These are phyloP conservation scores for Globisporangium takayamanum DNA, from an alignment of 352 stramenopile species.

Conservation along the genomic window DNA sequence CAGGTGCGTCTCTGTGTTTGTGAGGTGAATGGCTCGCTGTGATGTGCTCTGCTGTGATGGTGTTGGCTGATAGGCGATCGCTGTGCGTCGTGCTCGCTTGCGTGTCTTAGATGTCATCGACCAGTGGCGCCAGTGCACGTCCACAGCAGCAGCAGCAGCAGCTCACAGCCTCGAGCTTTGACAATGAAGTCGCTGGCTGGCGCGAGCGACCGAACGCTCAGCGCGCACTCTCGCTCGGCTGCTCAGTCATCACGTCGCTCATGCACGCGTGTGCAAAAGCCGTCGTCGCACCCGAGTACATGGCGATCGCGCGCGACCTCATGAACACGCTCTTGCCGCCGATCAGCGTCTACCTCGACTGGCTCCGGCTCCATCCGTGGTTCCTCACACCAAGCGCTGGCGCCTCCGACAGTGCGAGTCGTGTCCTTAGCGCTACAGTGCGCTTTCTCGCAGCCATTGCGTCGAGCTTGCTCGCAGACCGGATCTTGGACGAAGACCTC, in stretches of 20 bases:
- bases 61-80: background rate
- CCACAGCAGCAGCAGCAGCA: background rate
- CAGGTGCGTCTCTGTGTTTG: constrained; percentile 12
- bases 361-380: constrained; percentile 32
- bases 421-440: constrained; percentile 10
- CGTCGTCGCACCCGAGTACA: constrained; percentile 3
- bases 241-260: constrained; percentile 5
- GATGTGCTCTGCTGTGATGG: too few relatives aligned
- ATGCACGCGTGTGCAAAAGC: constrained; percentile 16
- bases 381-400: constrained; percentile 7
- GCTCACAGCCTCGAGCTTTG: background rate
- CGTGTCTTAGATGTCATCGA: background rate
- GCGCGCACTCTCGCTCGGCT: constrained; percentile 4
- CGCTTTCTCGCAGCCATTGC: constrained; percentile 12
- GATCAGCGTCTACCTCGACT: constrained; percentile 32
- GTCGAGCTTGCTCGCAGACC: constrained; percentile 15
- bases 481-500: constrained; percentile 11
- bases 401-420: background rate
- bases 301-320: constrained; percentile 14
- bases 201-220: background rate
- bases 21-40: background rate
- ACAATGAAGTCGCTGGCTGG: constrained; percentile 1
- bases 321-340: constrained; percentile 32
- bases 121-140: background rate
- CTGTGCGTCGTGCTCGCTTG: too few relatives aligned